Evolutionary conservation across 306 rosid genomes (phyloP), one percentile per base, ranked within the genome.

Genomic region (Vicia faba): DNA sequence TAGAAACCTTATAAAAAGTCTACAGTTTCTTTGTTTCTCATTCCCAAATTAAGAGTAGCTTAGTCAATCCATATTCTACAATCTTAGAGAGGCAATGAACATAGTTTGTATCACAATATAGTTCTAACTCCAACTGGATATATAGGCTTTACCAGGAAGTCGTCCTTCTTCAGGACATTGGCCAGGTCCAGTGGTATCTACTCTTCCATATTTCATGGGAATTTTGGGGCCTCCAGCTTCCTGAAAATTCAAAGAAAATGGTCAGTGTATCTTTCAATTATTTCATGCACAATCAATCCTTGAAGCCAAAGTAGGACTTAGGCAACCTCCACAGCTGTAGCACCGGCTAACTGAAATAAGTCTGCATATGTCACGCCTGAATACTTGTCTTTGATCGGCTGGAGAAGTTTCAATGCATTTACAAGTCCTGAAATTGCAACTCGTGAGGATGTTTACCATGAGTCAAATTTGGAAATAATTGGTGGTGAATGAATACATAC

Each of bases 81-180:
- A 61, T 18, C 31, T 9, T 11, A 50, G 50, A 49, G 14, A 58
- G 43, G 45, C 15, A 64, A 51, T 58, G 53, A 38, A 64, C 44
- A 66, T 48, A 53, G 35, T 46, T 20, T 49, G 28, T 33, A 67
- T 61, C 64, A 68, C 76, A 56, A 57, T 40, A 61, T 55, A 33
- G 38, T 7, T 33, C 38, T 33, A 36, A 44, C 48, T 20, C 58
- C 60, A 49, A 76, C 45, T 29, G 60, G 55, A 81, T 59, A 35
- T 60, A 61, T 26, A 66, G 62, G 41, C 38, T 57, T 86, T 64
- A 95, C 99, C 89, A 46, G 97, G 99, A 84, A 95, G 99, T 74
- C 99, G 81, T 69, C 97, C 97, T 86, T 90, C 99, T 75, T 95
- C 99, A 39, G 97, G 99, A 78, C 97, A 90, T 72, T 90, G 86